phyloP scores from a whole-genome alignment of 2,329 filamentous ascomycete genomes.

The Alternaria longipes region DNA sequence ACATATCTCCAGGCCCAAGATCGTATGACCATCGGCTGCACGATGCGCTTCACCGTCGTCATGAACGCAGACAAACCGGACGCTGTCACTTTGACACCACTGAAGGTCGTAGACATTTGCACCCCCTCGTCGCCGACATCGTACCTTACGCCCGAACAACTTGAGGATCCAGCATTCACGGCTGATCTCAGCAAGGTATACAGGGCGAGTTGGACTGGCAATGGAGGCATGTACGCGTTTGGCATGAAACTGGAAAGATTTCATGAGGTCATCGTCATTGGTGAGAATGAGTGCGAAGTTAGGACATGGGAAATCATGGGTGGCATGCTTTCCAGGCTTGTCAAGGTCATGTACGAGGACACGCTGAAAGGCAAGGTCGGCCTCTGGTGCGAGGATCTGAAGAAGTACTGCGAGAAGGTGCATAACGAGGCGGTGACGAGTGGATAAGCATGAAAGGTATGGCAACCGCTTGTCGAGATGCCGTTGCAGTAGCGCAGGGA shows the following conservation, averaged over 20 bases:
- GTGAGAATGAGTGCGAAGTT: slow-evolving; percentile 29
- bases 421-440: not conserved
- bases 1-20: not conserved
- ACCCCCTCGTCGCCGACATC: slow-evolving; percentile 25
- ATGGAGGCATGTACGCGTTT: slow-evolving; percentile 21
- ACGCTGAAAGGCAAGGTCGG: slow-evolving; percentile 28
- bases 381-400: slow-evolving; percentile 31
- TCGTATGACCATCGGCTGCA: slow-evolving; percentile 22
- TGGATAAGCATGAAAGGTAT: not conserved
- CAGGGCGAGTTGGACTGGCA: slow-evolving; percentile 31
- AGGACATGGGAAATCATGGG: slow-evolving; percentile 34
- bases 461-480: not conserved
- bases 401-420: slow-evolving; percentile 25
- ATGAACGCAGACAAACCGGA: slow-evolving; percentile 25
- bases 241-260: slow-evolving; percentile 26
- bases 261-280: slow-evolving; percentile 30
- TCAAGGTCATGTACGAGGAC: slow-evolving; percentile 26
- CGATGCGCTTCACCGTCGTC: slow-evolving; percentile 29
- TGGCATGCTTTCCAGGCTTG: slow-evolving; percentile 27
- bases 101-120: slow-evolving; percentile 31
- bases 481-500: too few relatives aligned
- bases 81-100: slow-evolving; percentile 17
- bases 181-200: slow-evolving; percentile 29
- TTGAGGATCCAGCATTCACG: slow-evolving; percentile 22
- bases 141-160: slow-evolving; percentile 20